phyloP scores from a whole-genome alignment of 805 yeast species.

The Schwanniomyces pseudopolymorphus region DNA sequence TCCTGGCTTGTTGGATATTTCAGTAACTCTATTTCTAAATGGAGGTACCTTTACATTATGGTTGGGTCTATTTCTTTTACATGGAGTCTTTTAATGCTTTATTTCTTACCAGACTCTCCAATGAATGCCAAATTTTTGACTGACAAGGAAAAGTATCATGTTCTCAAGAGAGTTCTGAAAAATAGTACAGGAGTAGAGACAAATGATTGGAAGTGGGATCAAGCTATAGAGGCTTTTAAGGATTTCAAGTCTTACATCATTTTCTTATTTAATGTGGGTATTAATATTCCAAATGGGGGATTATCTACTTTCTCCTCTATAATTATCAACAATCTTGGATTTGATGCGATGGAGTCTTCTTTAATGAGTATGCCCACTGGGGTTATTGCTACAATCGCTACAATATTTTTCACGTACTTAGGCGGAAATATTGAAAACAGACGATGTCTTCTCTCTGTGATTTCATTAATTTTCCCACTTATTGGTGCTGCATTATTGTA shows the following conservation, averaged over 20 bases:
- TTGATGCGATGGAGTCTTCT: conserved; percentile 16
- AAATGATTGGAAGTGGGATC: conserved; percentile 17
- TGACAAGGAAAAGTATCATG: conserved; percentile 14
- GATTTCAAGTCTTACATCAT: conserved; percentile 19
- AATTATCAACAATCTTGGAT: conserved; percentile 27
- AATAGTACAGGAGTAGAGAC: conserved; percentile 17
- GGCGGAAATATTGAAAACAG: conserved; percentile 23
- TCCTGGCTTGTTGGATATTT: conserved; percentile 19
- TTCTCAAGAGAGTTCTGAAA: conserved; percentile 12
- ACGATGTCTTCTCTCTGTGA: conserved; percentile 10
- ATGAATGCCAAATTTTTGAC: conserved; percentile 16
- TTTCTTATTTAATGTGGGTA: conserved; percentile 23
- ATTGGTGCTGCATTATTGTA: conserved; percentile 20
- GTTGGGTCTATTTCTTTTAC: conserved; percentile 17
- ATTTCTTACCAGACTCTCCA: conserved; percentile 19
- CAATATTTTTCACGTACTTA: conserved; percentile 28
- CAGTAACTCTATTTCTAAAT: conserved; percentile 12
- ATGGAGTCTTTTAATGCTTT: conserved; percentile 17
- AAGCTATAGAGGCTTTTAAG: conserved; percentile 16
- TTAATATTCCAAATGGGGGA: conserved; percentile 31
- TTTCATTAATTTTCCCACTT: conserved; percentile 14
- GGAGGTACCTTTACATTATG: conserved; percentile 23
- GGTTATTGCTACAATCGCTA: conserved; percentile 27
- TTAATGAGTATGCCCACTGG: conserved; percentile 29
- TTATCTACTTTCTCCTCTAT: conserved; percentile 28